phyloP scores from a whole-genome alignment of 2,329 filamentous ascomycete species.

The Gaeumannomyces tritici region DNA sequence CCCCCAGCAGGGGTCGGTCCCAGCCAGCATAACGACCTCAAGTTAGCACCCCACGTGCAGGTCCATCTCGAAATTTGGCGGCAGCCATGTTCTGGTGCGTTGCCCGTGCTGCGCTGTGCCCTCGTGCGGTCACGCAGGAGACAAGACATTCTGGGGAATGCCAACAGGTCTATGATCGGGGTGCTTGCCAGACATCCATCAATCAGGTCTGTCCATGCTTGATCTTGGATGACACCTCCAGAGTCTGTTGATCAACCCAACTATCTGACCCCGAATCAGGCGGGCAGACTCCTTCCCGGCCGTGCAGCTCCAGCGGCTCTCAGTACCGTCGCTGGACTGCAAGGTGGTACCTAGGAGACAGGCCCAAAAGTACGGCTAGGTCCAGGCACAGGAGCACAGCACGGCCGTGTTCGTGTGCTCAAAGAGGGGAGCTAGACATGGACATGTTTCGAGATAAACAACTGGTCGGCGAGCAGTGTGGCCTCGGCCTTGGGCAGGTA shows the following conservation, averaged over 20 bases:
- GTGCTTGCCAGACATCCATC: background rate
- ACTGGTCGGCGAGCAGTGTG: background rate
- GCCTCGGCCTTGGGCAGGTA: background rate
- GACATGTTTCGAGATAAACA: background rate
- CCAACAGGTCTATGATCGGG: background rate
- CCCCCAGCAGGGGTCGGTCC: background rate
- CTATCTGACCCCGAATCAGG: too few species aligned
- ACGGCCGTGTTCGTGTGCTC: background rate
- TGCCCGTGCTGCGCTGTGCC: background rate
- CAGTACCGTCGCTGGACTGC: too few species aligned
- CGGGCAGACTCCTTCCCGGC: too few species aligned
- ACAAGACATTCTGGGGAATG: background rate
- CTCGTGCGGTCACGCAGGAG: too few species aligned
- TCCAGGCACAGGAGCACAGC: background rate
- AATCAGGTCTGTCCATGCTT: background rate
- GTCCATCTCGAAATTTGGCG: background rate
- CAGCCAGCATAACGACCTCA: background rate
- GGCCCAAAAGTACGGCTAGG: too few species aligned
- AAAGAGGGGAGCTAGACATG: background rate
- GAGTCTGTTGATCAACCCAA: too few species aligned
- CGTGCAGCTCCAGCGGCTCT: too few species aligned
- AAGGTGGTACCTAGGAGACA: too few species aligned
- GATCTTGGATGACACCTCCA: background rate
- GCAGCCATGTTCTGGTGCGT: background rate
- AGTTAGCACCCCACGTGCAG: background rate